Evolutionary conservation across 2,329 filamentous ascomycete genomes (phyloP).

Genomic region (Ambrosiella beaveri): DNA sequence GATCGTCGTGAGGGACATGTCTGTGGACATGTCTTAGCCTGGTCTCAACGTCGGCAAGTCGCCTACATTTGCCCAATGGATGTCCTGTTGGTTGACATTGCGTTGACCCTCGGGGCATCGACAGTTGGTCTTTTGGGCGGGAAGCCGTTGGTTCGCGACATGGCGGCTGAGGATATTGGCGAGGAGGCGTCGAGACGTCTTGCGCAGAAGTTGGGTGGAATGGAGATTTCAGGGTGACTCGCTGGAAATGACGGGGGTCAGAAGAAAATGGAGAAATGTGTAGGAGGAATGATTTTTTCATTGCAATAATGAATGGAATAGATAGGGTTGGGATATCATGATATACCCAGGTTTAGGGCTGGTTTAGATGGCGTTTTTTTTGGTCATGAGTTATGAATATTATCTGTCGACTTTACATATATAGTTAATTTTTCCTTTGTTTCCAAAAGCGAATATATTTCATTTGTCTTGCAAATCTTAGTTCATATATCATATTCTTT

Average conservation of each 20-base stretch:
- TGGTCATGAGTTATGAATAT: background rate
- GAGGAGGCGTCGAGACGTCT: constrained; percentile 6
- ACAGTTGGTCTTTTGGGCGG: constrained; percentile 56
- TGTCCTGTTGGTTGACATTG: constrained; percentile 70
- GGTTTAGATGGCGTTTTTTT: background rate
- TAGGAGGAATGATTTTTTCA: background rate
- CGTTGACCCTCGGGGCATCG: constrained; percentile 52
- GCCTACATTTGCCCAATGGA: constrained; percentile 96
- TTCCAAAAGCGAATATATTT: background rate
- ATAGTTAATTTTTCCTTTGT: background rate
- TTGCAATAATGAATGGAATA: background rate
- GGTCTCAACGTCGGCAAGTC: constrained; percentile 60
- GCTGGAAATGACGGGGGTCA: background rate
- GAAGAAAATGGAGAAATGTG: background rate
- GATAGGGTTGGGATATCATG: background rate
- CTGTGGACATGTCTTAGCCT: constrained; percentile 80
- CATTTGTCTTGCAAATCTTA: background rate
- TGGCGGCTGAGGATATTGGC: constrained; percentile 10
- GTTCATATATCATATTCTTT: background rate
- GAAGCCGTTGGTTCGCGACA: constrained; percentile 23
- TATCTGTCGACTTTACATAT: background rate
- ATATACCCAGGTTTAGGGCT: background rate
- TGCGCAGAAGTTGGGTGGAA: background rate
- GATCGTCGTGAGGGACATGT: constrained; percentile 62
- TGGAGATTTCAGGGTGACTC: too few relatives aligned